Conservation (phyloP, 345 rosid genomes). For the Euphorbia lathyris region DNA sequence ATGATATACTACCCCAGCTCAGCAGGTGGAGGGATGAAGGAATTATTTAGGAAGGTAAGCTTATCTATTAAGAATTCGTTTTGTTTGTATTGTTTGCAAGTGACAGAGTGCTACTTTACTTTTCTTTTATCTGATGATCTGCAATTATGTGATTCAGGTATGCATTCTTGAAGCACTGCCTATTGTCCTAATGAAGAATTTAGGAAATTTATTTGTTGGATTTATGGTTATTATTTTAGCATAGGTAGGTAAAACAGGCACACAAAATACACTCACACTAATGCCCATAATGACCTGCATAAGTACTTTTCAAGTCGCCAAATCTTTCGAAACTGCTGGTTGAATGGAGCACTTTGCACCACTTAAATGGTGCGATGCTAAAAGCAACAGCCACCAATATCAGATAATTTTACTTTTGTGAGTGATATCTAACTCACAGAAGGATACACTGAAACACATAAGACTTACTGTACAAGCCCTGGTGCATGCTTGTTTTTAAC, state of each 20-base stretch:
- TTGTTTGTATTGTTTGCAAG: background rate
- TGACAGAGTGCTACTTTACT: conserved; percentile 2
- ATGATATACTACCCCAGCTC: conserved; percentile 99
- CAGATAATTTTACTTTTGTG: background rate
- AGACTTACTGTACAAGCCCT: background rate
- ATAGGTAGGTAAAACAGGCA: background rate
- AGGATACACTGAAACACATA: background rate
- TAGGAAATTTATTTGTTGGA: background rate
- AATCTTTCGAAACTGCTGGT: background rate
- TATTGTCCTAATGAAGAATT: background rate
- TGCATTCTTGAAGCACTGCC: conserved; percentile 5
- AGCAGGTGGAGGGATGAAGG: conserved; percentile 99
- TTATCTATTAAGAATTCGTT: background rate
- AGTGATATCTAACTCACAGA: background rate
- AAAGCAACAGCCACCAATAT: background rate
- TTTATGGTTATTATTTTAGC: background rate
- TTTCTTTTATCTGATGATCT: background rate
- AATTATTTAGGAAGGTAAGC: conserved; percentile 91
- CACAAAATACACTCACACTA: background rate
- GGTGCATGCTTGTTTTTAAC: background rate
- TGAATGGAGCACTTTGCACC: background rate
- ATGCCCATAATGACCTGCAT: background rate
- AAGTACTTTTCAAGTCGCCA: background rate
- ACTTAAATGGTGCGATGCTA: background rate
- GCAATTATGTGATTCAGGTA: background rate